phyloP scores from a whole-genome alignment of 1,284 basidiomycete species.

The Ceratobasidium sp. region DNA sequence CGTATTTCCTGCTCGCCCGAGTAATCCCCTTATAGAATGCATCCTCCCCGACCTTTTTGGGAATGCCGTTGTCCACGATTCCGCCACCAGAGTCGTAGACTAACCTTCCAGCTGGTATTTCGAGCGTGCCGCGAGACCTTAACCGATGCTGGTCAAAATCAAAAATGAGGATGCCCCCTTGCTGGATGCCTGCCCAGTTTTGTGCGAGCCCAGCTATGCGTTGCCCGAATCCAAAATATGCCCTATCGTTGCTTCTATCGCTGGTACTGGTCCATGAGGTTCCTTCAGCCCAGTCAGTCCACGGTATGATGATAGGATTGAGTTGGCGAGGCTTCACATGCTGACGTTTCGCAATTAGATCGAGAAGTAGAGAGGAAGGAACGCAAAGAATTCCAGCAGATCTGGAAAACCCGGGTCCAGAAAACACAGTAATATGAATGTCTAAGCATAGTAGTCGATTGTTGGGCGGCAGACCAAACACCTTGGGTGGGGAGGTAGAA shows the following conservation, averaged over 20 bases:
- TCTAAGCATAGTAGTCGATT: conserved; percentile 27
- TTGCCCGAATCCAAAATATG: conserved; percentile 30
- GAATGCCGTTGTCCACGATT: background rate
- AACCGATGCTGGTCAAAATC: conserved; percentile 23
- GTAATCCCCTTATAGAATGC: background rate
- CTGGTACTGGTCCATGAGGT: conserved; percentile 30
- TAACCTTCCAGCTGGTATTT: too few relatives aligned
- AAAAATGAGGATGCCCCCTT: conserved; percentile 8
- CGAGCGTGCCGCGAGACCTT: background rate
- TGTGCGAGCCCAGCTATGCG: conserved; percentile 19
- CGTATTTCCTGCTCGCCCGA: background rate
- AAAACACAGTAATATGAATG: background rate
- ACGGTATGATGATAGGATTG: too few relatives aligned
- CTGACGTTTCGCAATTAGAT: background rate
- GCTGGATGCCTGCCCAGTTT: background rate
- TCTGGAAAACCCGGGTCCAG: background rate
- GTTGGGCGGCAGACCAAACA: background rate
- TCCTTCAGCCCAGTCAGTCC: conserved; percentile 9
- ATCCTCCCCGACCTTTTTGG: background rate
- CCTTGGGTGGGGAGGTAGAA: background rate
- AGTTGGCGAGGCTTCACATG: too few relatives aligned
- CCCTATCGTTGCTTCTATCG: background rate
- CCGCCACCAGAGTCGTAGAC: conserved; percentile 3
- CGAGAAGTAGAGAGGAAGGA: conserved; percentile 5
- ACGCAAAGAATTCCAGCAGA: conserved; percentile 5